A percentile compares a stretch with the other conserved stretches of the same genome.
phyloP scores from a whole-genome alignment of 306 rosid genomes.

The Quercus ilex region DNA sequence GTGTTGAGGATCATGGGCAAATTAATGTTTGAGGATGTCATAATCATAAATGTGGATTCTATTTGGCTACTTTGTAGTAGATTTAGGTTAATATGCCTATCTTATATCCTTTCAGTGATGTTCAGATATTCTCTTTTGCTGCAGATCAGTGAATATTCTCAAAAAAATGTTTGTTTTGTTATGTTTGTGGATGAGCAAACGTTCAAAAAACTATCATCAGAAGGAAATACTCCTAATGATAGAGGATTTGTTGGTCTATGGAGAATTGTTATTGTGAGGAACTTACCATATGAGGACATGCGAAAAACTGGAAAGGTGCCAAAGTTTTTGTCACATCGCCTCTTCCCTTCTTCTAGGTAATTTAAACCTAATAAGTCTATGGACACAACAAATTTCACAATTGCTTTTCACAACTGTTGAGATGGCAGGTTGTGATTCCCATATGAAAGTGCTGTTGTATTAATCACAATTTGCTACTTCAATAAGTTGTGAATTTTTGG shows the following conservation, averaged over 20 bases:
- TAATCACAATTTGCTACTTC: no score
- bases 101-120: constrained; percentile 6
- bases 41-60: background rate
- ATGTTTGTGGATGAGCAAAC: constrained; percentile 89
- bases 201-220: constrained; percentile 55
- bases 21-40: constrained; percentile 18
- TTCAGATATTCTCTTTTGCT: constrained; percentile 26
- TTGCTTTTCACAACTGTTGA: no score
- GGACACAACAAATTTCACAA: no score
- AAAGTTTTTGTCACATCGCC: constrained; percentile 85
- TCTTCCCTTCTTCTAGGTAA: constrained; percentile 85
- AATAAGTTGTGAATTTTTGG: no score
- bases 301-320: constrained; percentile 98
- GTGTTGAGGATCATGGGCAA: constrained; percentile 8
- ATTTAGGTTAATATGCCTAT: constrained; percentile 10
- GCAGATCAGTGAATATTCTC: constrained; percentile 88
- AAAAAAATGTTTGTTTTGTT: constrained; percentile 79
- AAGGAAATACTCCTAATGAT: constrained; percentile 72
- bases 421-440: no score
- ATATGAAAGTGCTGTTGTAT: no score
- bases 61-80: background rate
- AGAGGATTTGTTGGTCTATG: constrained; percentile 73
- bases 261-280: constrained; percentile 69
- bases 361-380: background rate
- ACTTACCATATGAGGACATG: constrained; percentile 83